A percentile compares a stretch with the other conserved stretches of the same genome.
These are phyloP conservation scores for Aspergillus intermedius DNA, from an alignment of 2,329 filamentous ascomycete genomes.

Conservation along the genomic window DNA sequence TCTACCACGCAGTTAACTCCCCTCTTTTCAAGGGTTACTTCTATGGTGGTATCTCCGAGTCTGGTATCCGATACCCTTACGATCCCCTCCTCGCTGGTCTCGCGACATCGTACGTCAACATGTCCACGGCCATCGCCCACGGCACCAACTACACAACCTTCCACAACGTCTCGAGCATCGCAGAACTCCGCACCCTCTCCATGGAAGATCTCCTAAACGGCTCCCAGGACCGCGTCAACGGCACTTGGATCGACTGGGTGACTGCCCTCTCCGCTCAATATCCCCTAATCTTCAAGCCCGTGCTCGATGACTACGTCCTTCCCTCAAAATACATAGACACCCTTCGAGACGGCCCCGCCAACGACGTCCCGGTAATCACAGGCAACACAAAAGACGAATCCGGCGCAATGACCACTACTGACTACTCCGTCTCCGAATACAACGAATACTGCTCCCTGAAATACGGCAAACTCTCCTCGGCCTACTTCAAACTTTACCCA, in stretches of 20 bases:
- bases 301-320: constrained; percentile 20
- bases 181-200: constrained; percentile 17
- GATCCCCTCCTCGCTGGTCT: constrained; percentile 23
- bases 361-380: constrained; percentile 31
- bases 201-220: constrained; percentile 19
- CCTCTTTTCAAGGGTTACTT: constrained; percentile 24
- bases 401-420: constrained; percentile 16
- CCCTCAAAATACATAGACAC: constrained; percentile 21
- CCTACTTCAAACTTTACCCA: constrained; percentile 25
- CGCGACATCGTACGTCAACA: constrained; percentile 23
- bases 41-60: constrained; percentile 25
- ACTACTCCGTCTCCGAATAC: constrained; percentile 27
- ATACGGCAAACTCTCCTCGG: constrained; percentile 25
- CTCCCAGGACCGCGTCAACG: constrained; percentile 19
- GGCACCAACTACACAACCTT: constrained; percentile 19
- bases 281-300: constrained; percentile 25
- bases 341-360: constrained; percentile 21
- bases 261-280: constrained; percentile 22
- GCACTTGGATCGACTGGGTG: constrained; percentile 17
- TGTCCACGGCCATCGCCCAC: constrained; percentile 19
- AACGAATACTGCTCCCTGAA: constrained; percentile 17
- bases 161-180: constrained; percentile 19
- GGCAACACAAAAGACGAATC: constrained; percentile 32
- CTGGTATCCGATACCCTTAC: constrained; percentile 24
- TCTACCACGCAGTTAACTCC: constrained; percentile 27